phyloP scores from a whole-genome alignment of 1,284 basidiomycete species.

The Malassezia brasiliensis region DNA sequence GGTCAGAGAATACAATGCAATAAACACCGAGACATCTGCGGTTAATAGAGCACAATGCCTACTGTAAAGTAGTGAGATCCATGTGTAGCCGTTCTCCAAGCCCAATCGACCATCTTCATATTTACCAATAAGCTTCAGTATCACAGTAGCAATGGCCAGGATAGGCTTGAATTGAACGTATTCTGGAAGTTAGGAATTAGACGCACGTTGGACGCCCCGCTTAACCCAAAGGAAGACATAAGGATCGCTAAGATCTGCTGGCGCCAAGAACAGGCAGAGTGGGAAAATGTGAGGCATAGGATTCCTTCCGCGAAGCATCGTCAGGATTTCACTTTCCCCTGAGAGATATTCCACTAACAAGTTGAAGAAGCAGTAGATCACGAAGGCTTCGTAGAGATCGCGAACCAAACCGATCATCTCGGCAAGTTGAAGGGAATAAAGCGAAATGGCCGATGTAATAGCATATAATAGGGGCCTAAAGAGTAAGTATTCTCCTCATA shows the following conservation, averaged over 20 bases:
- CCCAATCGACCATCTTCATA: constrained; percentile 79
- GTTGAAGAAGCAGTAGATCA: constrained; percentile 65
- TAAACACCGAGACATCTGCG: constrained; percentile 50
- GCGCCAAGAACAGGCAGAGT: constrained; percentile 51
- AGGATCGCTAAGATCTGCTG: constrained; percentile 50
- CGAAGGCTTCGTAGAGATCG: constrained; percentile 87
- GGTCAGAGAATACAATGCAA: constrained; percentile 49
- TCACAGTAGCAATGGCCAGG: constrained; percentile 70
- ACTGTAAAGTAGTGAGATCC: constrained; percentile 60
- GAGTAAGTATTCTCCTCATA: not conserved
- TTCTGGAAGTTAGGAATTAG: constrained; percentile 54
- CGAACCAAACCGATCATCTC: constrained; percentile 91
- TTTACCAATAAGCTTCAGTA: constrained; percentile 74
- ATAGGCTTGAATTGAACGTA: constrained; percentile 95
- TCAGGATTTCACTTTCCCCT: constrained; percentile 82
- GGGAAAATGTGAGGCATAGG: constrained; percentile 82
- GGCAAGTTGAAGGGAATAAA: constrained; percentile 86
- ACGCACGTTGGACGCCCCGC: constrained; percentile 81
- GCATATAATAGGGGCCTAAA: constrained; percentile 71
- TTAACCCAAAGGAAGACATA: constrained; percentile 89
- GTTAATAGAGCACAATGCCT: not conserved
- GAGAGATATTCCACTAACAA: constrained; percentile 62
- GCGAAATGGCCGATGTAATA: constrained; percentile 77
- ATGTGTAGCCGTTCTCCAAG: constrained; percentile 65
- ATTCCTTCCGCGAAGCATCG: constrained; percentile 75